Conservation (phyloP, 2,329 filamentous ascomycete species). For the Akanthomyces dipterigenus region DNA sequence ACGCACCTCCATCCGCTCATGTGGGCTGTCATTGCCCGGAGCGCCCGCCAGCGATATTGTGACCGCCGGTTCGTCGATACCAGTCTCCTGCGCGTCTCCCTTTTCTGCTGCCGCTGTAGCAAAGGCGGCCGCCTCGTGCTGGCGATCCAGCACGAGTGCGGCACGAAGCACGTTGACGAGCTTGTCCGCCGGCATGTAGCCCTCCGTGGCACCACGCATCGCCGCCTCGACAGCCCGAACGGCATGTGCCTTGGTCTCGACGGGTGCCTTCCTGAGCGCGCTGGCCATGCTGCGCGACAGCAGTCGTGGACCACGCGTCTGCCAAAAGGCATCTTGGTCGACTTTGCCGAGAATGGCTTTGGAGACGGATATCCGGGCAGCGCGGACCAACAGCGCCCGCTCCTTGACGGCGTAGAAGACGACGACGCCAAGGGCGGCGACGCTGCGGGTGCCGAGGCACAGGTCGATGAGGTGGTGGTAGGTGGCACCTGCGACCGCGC, state of each 20-base stretch:
- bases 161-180: conserved; percentile 22
- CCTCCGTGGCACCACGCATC: conserved; percentile 23
- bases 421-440: conserved; percentile 23
- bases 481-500: conserved; percentile 24
- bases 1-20: neutral
- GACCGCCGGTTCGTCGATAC: neutral
- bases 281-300: conserved; percentile 22
- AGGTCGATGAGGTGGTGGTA: conserved; percentile 34
- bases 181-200: conserved; percentile 22
- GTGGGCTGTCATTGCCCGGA: conserved; percentile 10
- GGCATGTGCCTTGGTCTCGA: conserved; percentile 14
- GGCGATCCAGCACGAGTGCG: neutral
- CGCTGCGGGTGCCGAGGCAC: conserved; percentile 25
- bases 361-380: conserved; percentile 19
- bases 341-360: conserved; percentile 21
- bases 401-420: conserved; percentile 28
- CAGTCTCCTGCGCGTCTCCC: neutral
- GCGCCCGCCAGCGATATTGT: conserved; percentile 30
- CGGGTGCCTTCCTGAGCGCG: conserved; percentile 14
- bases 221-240: conserved; percentile 24
- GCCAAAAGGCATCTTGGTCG: conserved; percentile 22
- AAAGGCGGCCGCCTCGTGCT: neutral
- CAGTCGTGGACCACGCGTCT: conserved; percentile 19
- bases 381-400: conserved; percentile 21
- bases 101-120: conserved; percentile 6